These are phyloP conservation scores for Pseudopithomyces chartarum DNA, from an alignment of 2,329 filamentous ascomycete species.

Conservation along the genomic window DNA sequence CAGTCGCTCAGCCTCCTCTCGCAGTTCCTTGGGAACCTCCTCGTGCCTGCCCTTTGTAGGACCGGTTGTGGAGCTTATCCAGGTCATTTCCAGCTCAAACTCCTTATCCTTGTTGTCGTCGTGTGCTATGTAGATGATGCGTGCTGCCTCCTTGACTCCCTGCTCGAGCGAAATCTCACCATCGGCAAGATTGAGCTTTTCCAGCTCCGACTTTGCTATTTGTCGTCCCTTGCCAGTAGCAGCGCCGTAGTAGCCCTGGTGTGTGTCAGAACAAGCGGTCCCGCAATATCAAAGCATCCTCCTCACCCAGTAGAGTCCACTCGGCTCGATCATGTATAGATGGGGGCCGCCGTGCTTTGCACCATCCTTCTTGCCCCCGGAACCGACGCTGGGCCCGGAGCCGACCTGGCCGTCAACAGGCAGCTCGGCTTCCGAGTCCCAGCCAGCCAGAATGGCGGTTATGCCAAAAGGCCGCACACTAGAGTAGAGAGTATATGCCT, in stretches of 20 bases:
- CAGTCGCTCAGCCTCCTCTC: conserved; percentile 89
- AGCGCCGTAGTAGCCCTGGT: conserved; percentile 89
- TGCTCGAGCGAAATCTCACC: conserved; percentile 79
- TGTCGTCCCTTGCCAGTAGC: conserved; percentile 97
- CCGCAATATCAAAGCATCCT: background rate
- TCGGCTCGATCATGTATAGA: conserved; percentile 99
- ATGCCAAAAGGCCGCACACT: conserved; percentile 96
- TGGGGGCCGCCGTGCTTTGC: conserved; percentile 85
- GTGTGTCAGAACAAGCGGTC: conserved; percentile 10
- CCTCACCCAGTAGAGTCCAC: conserved; percentile 86
- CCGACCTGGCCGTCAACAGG: conserved; percentile 92
- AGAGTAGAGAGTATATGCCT: conserved; percentile 96
- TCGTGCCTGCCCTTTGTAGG: conserved; percentile 92
- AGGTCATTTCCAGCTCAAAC: conserved; percentile 99
- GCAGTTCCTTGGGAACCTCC: conserved; percentile 88
- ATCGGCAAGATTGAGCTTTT: conserved; percentile 89
- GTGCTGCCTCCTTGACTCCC: conserved; percentile 92
- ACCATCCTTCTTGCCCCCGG: conserved; percentile 78
- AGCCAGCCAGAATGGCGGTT: conserved; percentile 90
- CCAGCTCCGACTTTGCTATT: conserved; percentile 95
- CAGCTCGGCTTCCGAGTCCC: conserved; percentile 85
- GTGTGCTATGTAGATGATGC: conserved; percentile 96
- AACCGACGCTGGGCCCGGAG: conserved; percentile 74
- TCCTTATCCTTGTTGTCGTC: conserved; percentile 99
- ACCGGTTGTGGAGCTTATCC: conserved; percentile 84